Base-by-base conservation (phyloP, 352 stramenopile species). In the Pythium inflatum region DNA sequence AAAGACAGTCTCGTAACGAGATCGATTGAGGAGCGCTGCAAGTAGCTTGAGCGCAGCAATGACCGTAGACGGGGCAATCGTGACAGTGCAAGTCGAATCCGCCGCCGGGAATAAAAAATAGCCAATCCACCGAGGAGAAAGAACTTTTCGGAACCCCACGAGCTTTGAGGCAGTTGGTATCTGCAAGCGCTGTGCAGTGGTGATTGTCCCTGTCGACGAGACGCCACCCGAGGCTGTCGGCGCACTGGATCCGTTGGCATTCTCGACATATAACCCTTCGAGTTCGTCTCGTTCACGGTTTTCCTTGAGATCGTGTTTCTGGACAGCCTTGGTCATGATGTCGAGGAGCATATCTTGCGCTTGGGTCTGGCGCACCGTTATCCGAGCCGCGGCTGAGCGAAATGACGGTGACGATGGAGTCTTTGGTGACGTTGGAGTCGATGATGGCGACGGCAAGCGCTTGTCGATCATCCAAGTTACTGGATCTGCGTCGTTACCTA, bases 261-360 rank as follows among this genome's bases (percentile, higher is more conserved):
- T 60, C 25, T 74, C 62, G 3, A 66, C 41, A 31, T 74, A 70
- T 22, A 67, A 57, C 2, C 51, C 68, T 30, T 81, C 69, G 2
- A 72, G 49, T 28, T 89, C 76, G 34, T 79, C 74, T 46, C 73
- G 55, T 22, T 90, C 79, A 46, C 82, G 88, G 45, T 57, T 81
- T 66, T 88, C 80, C 65, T 93, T 93, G 30, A 91, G 31, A 53
- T 93, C 85, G 31, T 87, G 76, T 30, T 93, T 93, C 58, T 90
- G 82, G 6, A 91, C 83, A 1, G 83, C 85, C 55, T 90, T 91
- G 24, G 81, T 51, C 20, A 93, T 56, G 30, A 88, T 81, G 54
- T 90, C 80, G 5, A 93, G 58, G 14, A 93, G 64, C 33, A 93
- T 66, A 34, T 89, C 77, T 51, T 91, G 83, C 9, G 87, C 70